Percentiles rank a stretch among this genome's conserved stretches.
phyloP scores from a whole-genome alignment of 495 filamentous ascomycete species.

The Cercophora samala region DNA sequence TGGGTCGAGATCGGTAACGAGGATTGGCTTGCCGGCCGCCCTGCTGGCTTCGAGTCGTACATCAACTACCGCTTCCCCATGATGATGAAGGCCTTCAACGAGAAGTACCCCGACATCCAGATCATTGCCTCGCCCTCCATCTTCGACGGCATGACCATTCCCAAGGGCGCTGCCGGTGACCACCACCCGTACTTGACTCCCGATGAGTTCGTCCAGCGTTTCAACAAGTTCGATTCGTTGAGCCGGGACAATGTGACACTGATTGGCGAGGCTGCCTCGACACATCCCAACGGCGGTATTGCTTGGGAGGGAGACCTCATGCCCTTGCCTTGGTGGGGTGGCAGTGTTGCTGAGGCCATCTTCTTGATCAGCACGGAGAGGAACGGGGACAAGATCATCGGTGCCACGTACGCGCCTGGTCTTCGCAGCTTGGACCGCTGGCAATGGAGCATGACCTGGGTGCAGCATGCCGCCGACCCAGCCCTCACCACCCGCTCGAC shows the following conservation, averaged over 20 bases:
- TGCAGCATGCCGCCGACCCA: slow-evolving; percentile 54
- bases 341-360: slow-evolving; percentile 61
- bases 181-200: slow-evolving; percentile 41
- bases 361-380: slow-evolving; percentile 66
- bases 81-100: slow-evolving; percentile 56
- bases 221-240: slow-evolving; percentile 48
- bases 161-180: slow-evolving; percentile 43
- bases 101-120: slow-evolving; percentile 59
- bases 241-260: slow-evolving; percentile 31
- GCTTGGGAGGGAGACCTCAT: slow-evolving; percentile 43
- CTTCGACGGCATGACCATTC: slow-evolving; percentile 40
- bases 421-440: slow-evolving; percentile 43
- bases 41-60: slow-evolving; percentile 43
- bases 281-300: slow-evolving; percentile 47
- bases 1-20: slow-evolving; percentile 68
- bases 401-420: slow-evolving; percentile 38
- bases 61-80: slow-evolving; percentile 53
- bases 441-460: slow-evolving; percentile 46
- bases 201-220: slow-evolving; percentile 32
- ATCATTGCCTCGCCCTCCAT: slow-evolving; percentile 53
- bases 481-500: slow-evolving; percentile 48
- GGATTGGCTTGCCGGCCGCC: slow-evolving; percentile 52
- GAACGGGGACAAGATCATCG: slow-evolving; percentile 55
- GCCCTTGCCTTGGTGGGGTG: slow-evolving; percentile 51
- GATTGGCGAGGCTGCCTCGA: slow-evolving; percentile 55